Percentiles rank a stretch among this genome's conserved stretches.
Evolutionary conservation across 2,329 filamentous ascomycete species (phyloP).

Genomic region (Apiospora rasikravindrae): DNA sequence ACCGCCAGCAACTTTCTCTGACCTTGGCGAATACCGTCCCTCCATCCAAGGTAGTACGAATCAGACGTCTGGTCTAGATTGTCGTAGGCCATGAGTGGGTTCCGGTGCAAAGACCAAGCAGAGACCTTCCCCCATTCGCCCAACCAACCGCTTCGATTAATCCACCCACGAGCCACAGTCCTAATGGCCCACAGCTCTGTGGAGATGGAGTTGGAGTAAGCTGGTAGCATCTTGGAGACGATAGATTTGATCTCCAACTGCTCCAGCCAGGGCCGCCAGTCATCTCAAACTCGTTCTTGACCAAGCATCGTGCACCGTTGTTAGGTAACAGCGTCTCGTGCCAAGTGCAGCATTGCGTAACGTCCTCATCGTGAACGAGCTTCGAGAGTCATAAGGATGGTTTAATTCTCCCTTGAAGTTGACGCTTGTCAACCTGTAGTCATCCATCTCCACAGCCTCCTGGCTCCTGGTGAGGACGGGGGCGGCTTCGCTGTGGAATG

Average conservation of each 20-base stretch:
- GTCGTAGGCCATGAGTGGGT: neutral
- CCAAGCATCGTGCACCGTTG: neutral
- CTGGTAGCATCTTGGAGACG: neutral
- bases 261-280: neutral
- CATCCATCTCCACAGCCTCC: slow-evolving; percentile 7
- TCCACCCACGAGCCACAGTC: neutral
- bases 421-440: slow-evolving; percentile 13
- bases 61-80: slow-evolving; percentile 1
- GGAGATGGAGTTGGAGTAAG: neutral
- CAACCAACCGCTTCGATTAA: neutral
- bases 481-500: neutral
- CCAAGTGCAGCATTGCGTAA: slow-evolving; percentile 8
- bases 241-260: neutral
- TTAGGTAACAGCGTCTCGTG: slow-evolving; percentile 11
- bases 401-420: neutral
- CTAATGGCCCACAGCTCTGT: neutral
- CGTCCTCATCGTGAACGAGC: neutral
- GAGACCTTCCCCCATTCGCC: neutral
- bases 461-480: neutral
- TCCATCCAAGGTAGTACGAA: neutral
- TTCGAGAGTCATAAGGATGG: neutral
- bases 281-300: neutral
- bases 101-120: neutral
- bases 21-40: slow-evolving; percentile 1
- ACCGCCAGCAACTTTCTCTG: neutral